phyloP scores from a whole-genome alignment of 2,329 filamentous ascomycete species.

The Rutstroemia sp. region DNA sequence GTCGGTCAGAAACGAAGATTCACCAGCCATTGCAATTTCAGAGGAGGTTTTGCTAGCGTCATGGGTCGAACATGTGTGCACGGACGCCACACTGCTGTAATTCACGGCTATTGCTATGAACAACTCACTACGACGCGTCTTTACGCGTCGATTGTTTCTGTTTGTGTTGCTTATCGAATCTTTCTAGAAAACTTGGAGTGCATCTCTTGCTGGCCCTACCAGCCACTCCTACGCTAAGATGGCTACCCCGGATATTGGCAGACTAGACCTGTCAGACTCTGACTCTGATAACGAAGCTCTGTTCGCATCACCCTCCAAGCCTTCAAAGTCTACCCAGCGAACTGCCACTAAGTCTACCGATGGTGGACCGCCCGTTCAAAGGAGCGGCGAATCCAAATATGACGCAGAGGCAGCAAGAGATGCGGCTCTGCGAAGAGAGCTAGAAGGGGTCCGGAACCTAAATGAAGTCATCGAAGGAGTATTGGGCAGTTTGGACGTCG shows the following conservation, averaged over 20 bases:
- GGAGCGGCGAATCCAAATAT: slow-evolving; percentile 43
- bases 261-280: slow-evolving; percentile 41
- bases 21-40: slow-evolving; percentile 9
- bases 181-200: neutral
- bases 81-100: neutral
- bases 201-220: neutral
- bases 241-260: slow-evolving; percentile 42
- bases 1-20: slow-evolving; percentile 3
- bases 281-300: slow-evolving; percentile 45
- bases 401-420: slow-evolving; percentile 65
- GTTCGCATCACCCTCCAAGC: slow-evolving; percentile 47
- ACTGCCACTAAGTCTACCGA: slow-evolving; percentile 16
- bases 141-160: neutral
- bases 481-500: slow-evolving; percentile 61
- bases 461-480: slow-evolving; percentile 82
- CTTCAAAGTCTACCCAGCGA: slow-evolving; percentile 26
- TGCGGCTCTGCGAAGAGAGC: slow-evolving; percentile 65
- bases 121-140: neutral
- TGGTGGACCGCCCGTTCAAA: slow-evolving; percentile 23
- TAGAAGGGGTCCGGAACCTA: slow-evolving; percentile 76
- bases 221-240: slow-evolving; percentile 9
- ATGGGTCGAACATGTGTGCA: neutral
- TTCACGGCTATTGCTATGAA: neutral
- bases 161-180: neutral
- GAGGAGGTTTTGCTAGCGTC: neutral